Evolutionary conservation across 2,329 filamentous ascomycete species (phyloP), one percentile per base, ranked within the genome.

Genomic region (Alternaria angustiovoidea): DNA sequence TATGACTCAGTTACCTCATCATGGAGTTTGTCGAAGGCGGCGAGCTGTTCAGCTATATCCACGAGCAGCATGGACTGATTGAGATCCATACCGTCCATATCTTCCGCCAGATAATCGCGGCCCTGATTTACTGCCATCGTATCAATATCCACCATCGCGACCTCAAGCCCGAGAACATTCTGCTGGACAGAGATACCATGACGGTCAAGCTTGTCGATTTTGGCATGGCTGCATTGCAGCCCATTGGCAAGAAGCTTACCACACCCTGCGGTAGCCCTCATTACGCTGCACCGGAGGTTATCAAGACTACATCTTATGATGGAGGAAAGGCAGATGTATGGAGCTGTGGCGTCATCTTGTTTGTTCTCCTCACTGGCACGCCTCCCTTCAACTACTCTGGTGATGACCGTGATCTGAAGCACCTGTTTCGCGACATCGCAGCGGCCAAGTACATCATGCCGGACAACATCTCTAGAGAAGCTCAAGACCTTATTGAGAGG

Each of bases 141-240:
- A 92, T 97, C 81, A 93, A 94, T 69, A 97, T 99, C 64, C 97
- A 94, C 75, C 95, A 99, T 75, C 91, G 95, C 24, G 95, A 99
- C 70, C 84, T 99, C 54, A 99, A 99, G 79, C 95, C 94, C 0
- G 95, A 99, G 80, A 99, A 99, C 71, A 97, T 99, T 46, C 84
- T 99, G 18, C 85, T 99, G 51, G 93, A 93, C 58, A 83, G 83
- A 3, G 83, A 89, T 6, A 80, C 76, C 47, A 86, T 90, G 54
- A 88, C 91, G 59, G 89, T 98, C 77, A 99, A 98, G 80, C 89
- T 99, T 70, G 94, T 94, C 52, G 95, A 99, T 78, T 99, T 99
- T 78, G 94, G 95, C 42, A 97, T 99, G 94, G 95, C 95, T 44
- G 94, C 94, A 4, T 84, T 98, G 42, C 94, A 98, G 76, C 91